These are phyloP conservation scores for Fusarium goolgardi DNA, from an alignment of 2,329 filamentous ascomycete species.

Conservation along the genomic window DNA sequence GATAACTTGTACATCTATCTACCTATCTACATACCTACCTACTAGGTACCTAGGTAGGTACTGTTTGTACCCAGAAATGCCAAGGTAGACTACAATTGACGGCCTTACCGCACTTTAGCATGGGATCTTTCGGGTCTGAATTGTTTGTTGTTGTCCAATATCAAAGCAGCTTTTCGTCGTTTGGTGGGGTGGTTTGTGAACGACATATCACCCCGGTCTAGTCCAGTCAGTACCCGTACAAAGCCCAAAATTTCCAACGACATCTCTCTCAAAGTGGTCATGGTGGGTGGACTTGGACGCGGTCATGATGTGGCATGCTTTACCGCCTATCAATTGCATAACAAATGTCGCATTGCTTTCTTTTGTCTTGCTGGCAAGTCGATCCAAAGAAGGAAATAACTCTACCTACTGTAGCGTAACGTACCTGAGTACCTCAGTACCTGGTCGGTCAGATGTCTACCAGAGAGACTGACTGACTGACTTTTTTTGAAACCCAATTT, in stretches of 20 bases:
- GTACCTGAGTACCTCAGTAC: background rate
- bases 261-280: conserved; percentile 13
- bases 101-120: conserved; percentile 39
- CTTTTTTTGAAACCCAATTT: conserved; percentile 15
- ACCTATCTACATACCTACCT: background rate
- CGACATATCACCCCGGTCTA: conserved; percentile 37
- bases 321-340: conserved; percentile 33
- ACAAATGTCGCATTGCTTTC: conserved; percentile 33
- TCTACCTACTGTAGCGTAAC: background rate
- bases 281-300: conserved; percentile 12
- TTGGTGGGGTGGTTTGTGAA: conserved; percentile 31
- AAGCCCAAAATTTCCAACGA: conserved; percentile 25
- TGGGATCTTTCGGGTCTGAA: conserved; percentile 36
- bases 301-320: conserved; percentile 36
- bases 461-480: background rate
- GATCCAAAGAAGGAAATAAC: background rate
- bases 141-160: conserved; percentile 32
- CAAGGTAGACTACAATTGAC: conserved; percentile 34
- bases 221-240: conserved; percentile 10
- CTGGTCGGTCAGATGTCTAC: background rate
- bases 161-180: conserved; percentile 28
- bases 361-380: conserved; percentile 14
- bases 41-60: background rate
- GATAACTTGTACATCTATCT: background rate
- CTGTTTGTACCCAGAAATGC: conserved; percentile 9